Percentiles rank a stretch among this genome's conserved stretches.
phyloP scores from a whole-genome alignment of 2,329 filamentous ascomycete genomes.

The Xylariaceae sp. region DNA sequence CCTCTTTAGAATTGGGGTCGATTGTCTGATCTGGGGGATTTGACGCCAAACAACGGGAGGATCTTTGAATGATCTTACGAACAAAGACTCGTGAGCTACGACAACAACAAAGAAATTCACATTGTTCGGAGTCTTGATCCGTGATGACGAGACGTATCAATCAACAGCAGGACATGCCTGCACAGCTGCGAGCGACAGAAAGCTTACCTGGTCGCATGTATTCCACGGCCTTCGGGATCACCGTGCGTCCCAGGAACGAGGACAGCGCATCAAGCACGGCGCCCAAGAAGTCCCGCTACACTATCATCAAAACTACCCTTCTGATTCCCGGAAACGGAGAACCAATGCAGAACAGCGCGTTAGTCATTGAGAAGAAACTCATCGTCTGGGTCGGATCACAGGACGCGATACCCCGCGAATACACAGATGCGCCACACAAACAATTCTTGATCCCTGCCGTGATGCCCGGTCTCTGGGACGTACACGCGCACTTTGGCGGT shows the following conservation, averaged over 20 bases:
- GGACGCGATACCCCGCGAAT: slow-evolving; percentile 28
- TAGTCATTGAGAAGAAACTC: slow-evolving; percentile 35
- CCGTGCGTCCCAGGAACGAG: slow-evolving; percentile 19
- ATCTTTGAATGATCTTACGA: not conserved
- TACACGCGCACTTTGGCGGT: slow-evolving; percentile 32
- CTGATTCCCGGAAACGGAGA: slow-evolving; percentile 37
- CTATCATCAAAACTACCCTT: slow-evolving; percentile 32
- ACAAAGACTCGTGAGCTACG: not conserved
- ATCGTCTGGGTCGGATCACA: slow-evolving; percentile 37
- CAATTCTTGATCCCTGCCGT: slow-evolving; percentile 28
- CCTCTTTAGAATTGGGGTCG: slow-evolving; percentile 10
- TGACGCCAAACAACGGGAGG: not conserved
- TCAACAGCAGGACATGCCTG: slow-evolving; percentile 4
- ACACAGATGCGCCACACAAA: slow-evolving; percentile 28
- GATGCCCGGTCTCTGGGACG: slow-evolving; percentile 36
- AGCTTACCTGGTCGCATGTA: slow-evolving; percentile 23
- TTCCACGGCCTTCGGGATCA: slow-evolving; percentile 31
- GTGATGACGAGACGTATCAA: slow-evolving; percentile 24
- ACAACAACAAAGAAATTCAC: not conserved
- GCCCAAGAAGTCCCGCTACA: slow-evolving; percentile 29
- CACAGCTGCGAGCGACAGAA: not conserved
- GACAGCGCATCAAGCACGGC: slow-evolving; percentile 46
- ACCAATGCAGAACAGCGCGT: slow-evolving; percentile 31
- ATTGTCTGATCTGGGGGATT: not conserved
- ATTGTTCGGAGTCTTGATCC: not conserved